Percentiles rank a stretch among this genome's conserved stretches.
Conservation (phyloP, 2,329 filamentous ascomycete species). For the Stachybotrys echinatus region DNA sequence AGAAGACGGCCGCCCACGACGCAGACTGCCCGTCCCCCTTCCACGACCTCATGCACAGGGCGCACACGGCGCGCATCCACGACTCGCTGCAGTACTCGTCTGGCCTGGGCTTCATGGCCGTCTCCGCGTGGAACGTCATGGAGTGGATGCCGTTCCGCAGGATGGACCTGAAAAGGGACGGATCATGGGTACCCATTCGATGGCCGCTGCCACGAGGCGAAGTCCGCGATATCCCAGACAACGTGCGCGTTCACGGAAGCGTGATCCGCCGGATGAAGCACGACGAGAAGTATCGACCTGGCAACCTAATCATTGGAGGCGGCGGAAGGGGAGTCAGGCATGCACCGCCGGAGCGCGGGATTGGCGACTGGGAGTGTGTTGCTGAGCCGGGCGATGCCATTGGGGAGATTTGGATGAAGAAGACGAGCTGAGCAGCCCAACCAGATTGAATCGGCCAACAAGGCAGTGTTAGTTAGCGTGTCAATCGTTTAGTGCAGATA, state of each 20-base stretch:
- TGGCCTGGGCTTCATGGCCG: conserved; percentile 49
- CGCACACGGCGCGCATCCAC: conserved; percentile 55
- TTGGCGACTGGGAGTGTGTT: conserved; percentile 66
- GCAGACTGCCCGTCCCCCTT: conserved; percentile 33
- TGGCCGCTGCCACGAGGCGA: conserved; percentile 78
- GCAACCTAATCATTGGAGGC: conserved; percentile 75
- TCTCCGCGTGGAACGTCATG: conserved; percentile 70
- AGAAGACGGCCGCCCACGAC: conserved; percentile 12
- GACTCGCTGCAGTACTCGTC: conserved; percentile 64
- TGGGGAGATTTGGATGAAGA: conserved; percentile 61
- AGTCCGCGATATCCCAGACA: conserved; percentile 67
- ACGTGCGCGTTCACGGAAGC: conserved; percentile 67
- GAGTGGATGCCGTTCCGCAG: conserved; percentile 76
- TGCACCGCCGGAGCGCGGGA: conserved; percentile 58
- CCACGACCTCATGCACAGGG: conserved; percentile 51
- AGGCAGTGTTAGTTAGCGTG: too few species aligned
- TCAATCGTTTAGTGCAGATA: too few species aligned
- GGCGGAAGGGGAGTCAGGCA: conserved; percentile 63
- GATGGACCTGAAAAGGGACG: conserved; percentile 70
- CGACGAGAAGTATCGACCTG: conserved; percentile 63
- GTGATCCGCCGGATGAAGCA: conserved; percentile 66
- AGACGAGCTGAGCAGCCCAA: conserved; percentile 14
- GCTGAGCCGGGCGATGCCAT: conserved; percentile 61
- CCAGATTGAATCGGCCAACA: too few species aligned
- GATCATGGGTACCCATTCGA: conserved; percentile 72